Evolutionary conservation across 441 rosid species (phyloP), one percentile per base, ranked within the genome.

Genomic region (Breynia disticha): DNA sequence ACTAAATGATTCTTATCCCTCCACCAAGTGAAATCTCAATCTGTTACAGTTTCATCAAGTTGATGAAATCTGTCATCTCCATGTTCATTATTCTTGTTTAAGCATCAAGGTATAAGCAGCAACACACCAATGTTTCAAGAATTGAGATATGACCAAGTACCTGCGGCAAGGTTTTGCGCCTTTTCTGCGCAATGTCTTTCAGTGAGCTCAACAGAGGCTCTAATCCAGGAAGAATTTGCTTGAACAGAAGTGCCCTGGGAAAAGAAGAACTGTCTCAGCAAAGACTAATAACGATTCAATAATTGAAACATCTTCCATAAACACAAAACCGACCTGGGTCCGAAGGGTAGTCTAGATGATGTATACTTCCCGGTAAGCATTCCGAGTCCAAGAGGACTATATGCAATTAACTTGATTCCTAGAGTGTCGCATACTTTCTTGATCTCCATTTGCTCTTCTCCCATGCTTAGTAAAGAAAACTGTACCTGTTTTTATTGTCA

Each of bases 321-420:
- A 28, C 35, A 28, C 35, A 28, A n/a, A 28, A 16, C 19, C 45
- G 65, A 90, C 95, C 98, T 86, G 16, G 95, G 98, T 44, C 98
- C 98, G n/a, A 46, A 15, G 0, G 95, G 98, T 55, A 87, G 90
- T 12, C 54, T 65, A 1, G 88, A 77, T 57, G 87, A 28, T 43
- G 93, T 60, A 65, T 90, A 87, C 74, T 90, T 85, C 50, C 96
- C 97, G 0, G 95, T 79, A 62, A 90, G 84, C 96, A 90, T 87
- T 68, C 98, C 98, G 19, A 90, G 77, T 59, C 95, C 97, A 0
- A 90, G 80, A 68, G 97, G 97, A 64, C 96, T 84, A 54, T 87
- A 90, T 15, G 96, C 75, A 55, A 90, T 90, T 67, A 90, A 62
- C 12, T 83, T 77, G 52, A 90, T 72, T 24, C 91, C 88, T 0